Conservation (phyloP, 169 alveolate genomes). For the Plasmodium berghei region DNA sequence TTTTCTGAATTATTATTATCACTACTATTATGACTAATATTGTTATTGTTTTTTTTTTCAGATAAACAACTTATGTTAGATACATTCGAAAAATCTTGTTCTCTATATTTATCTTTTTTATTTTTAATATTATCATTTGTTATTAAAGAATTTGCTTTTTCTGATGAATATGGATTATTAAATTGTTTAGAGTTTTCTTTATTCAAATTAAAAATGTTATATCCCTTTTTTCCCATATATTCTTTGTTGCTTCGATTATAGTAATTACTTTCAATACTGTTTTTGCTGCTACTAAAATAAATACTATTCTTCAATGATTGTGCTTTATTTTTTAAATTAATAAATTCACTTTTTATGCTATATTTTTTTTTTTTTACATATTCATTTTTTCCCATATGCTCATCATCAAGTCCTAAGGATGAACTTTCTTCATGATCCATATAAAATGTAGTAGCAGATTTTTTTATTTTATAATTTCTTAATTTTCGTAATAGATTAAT, state of each 20-base stretch:
- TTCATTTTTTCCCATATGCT: not conserved
- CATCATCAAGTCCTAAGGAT: not conserved
- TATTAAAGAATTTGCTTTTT: not conserved
- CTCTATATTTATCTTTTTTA: constrained; percentile 6
- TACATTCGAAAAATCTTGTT: not conserved
- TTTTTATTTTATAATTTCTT: constrained; percentile 54
- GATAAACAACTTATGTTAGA: not conserved
- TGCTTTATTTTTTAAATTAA: constrained; percentile 27
- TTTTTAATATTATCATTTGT: constrained; percentile 9
- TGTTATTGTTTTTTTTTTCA: not conserved
- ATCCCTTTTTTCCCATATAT: not conserved
- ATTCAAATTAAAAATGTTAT: constrained; percentile 1
- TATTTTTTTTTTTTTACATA: constrained; percentile 14
- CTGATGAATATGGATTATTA: constrained; percentile 7
- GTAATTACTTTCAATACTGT: constrained; percentile 2
- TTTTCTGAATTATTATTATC: not conserved
- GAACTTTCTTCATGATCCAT: constrained; percentile 7
- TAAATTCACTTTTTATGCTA: constrained; percentile 34
- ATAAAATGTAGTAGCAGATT: constrained; percentile 50
- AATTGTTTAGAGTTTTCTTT: constrained; percentile 5
- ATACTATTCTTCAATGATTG: constrained; percentile 19
- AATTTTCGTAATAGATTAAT: constrained; percentile 63
- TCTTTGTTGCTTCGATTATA: not conserved
- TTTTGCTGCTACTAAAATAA: constrained; percentile 19
- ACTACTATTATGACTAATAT: not conserved